Percentiles rank a stretch among this genome's conserved stretches.
phyloP scores from a whole-genome alignment of 1,139 yeast species.

The Yamadazyma sp. region DNA sequence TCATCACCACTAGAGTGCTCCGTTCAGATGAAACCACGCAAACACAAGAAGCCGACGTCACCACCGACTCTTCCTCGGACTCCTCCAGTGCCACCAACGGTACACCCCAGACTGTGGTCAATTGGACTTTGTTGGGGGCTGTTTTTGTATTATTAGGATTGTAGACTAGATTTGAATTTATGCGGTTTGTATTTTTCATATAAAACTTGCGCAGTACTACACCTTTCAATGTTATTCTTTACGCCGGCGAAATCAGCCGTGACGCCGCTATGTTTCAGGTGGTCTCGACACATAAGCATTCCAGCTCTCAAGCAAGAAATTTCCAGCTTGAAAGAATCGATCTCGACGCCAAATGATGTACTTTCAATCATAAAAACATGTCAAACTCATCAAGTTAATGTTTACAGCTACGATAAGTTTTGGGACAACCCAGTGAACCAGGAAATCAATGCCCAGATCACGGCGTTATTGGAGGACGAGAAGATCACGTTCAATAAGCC shows the following conservation, averaged over 20 bases:
- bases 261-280: background rate
- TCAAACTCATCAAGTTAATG: slow-evolving; percentile 18
- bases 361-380: slow-evolving; percentile 25
- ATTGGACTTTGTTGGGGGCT: slow-evolving; percentile 1
- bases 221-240: background rate
- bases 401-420: slow-evolving; percentile 23
- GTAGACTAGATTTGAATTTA: slow-evolving; percentile 1
- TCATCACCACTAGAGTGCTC: slow-evolving; percentile 19
- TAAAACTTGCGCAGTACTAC: no score
- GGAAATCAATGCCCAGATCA: slow-evolving; percentile 20
- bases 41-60: slow-evolving; percentile 1
- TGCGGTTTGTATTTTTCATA: background rate
- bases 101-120: background rate
- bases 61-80: slow-evolving; percentile 3
- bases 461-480: slow-evolving; percentile 21
- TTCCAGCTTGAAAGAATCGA: background rate
- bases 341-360: slow-evolving; percentile 7
- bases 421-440: slow-evolving; percentile 21
- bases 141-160: slow-evolving; percentile 6
- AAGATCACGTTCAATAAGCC: slow-evolving; percentile 21
- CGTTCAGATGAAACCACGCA: slow-evolving; percentile 10
- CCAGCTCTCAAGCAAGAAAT: background rate
- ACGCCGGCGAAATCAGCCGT: background rate
- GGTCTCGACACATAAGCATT: background rate
- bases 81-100: slow-evolving; percentile 3